A percentile compares a stretch with the other conserved stretches of the same genome.
Conservation (phyloP, 257 asterid species). For the Solanum phureja region DNA sequence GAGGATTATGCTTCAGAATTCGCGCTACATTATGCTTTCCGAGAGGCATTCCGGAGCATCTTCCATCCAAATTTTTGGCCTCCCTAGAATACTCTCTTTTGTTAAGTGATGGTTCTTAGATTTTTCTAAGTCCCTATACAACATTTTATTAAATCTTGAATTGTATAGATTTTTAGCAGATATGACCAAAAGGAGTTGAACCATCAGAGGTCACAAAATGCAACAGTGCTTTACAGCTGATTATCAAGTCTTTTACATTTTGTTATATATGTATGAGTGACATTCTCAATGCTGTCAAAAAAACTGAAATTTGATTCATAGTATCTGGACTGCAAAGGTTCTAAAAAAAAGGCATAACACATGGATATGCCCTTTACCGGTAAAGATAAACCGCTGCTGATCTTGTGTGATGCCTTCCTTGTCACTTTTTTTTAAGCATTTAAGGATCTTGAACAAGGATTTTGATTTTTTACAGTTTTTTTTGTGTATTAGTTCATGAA, state of each 20-base stretch:
- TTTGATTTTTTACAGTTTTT: no score
- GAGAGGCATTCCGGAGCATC: background rate
- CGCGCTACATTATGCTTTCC: background rate
- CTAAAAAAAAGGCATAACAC: no score
- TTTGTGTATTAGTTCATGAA: no score
- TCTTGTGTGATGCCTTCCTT: no score
- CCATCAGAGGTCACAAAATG: background rate
- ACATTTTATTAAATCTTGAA: background rate
- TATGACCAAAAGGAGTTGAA: background rate
- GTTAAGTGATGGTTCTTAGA: background rate
- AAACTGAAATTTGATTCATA: background rate
- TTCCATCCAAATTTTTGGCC: background rate
- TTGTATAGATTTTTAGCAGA: background rate
- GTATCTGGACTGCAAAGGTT: background rate
- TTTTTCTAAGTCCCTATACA: background rate
- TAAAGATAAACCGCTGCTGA: no score
- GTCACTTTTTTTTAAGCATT: no score
- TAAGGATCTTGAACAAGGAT: no score
- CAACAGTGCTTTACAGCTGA: background rate
- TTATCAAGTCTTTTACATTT: background rate
- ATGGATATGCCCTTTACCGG: no score
- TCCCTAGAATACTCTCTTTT: background rate
- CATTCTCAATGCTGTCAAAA: background rate
- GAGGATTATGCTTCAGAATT: background rate
- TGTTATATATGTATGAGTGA: background rate